Base-by-base conservation (phyloP, 495 filamentous ascomycete species). In the Penicillium cosmopolitanum region DNA sequence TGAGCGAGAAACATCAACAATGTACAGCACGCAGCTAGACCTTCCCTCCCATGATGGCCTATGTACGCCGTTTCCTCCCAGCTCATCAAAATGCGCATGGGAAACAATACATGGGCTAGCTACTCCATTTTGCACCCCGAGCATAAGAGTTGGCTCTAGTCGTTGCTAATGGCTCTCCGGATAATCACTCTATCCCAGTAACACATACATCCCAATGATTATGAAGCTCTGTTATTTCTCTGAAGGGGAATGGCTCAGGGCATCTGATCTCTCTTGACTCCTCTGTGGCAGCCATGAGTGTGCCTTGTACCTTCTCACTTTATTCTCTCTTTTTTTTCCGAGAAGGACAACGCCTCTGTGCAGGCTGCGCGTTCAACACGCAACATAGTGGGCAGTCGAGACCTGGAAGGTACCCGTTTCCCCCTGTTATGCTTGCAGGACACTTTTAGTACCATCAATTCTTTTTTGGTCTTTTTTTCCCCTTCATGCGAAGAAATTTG, bases 301-400 rank as follows among this genome's bases (percentile, higher is more conserved):
- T 16, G 42, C 11, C 19, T 28, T 25, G 19, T 15, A 9, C 46
- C 46, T 28, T n/a, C 23, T 16, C 43, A 23, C 18, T 53, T 52
- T 34, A 34, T 31, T 28, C 15, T 13, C 36, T 38, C 15, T 15
- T 15, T 13, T 38, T 38, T n/a, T 12, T 5, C 12, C 1, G 36
- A 38, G 36, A 38, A 38, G 36, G 15, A 9, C 11, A 38, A 38
- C 10, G 36, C 36, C 11, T 48, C 18, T 19, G 21, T 11, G 10
- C 23, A 46, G 6, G 53, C 38, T 59, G 58, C 55, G 57, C 65
- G 67, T 68, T 70, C 67, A 65, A 67, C 65, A 65, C 65, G 54
- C 52, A 33, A 36, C 57, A 57, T 56, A 55, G 56, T 46, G 47
- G 9, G 25, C 35, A 48, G 56, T 25, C 42, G 52, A 38, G n/a